Conservation (phyloP, 768 basidiomycete species). For the Lactarius evosmus region DNA sequence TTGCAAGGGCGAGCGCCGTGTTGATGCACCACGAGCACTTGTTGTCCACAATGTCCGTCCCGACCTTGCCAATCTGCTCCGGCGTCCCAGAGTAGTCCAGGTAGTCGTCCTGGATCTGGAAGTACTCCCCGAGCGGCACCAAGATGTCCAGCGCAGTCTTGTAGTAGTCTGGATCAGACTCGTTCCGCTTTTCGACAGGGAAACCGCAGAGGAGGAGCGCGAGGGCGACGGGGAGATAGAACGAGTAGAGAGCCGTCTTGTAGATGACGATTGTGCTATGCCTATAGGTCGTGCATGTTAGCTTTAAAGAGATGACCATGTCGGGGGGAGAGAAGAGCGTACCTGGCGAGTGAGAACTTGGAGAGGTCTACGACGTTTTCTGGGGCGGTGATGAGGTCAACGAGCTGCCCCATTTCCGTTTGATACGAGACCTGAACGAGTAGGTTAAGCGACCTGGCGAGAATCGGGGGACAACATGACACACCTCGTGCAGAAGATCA, state of each 20-base stretch:
- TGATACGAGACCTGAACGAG: slow-evolving; percentile 59
- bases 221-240: slow-evolving; percentile 96
- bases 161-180: slow-evolving; percentile 57
- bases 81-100: slow-evolving; percentile 90
- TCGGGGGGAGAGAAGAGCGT: slow-evolving; percentile 27
- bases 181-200: slow-evolving; percentile 47
- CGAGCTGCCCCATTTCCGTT: slow-evolving; percentile 94
- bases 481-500: slow-evolving; percentile 85
- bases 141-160: slow-evolving; percentile 76
- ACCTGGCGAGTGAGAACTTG: slow-evolving; percentile 88
- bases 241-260: slow-evolving; percentile 98
- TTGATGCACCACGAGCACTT: slow-evolving; percentile 98
- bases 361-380: slow-evolving; percentile 83
- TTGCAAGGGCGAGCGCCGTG: slow-evolving; percentile 63
- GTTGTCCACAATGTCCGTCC: slow-evolving; percentile 98
- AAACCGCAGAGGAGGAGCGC: slow-evolving; percentile 79
- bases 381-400: slow-evolving; percentile 93
- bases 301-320: background rate
- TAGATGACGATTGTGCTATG: slow-evolving; percentile 92
- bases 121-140: slow-evolving; percentile 93
- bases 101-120: slow-evolving; percentile 98
- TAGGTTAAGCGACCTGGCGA: background rate
- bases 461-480: slow-evolving; percentile 27
- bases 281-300: slow-evolving; percentile 41
- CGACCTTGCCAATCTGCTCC: slow-evolving; percentile 92